A percentile compares a stretch with the other conserved stretches of the same genome.
These are phyloP conservation scores for Gyromitra esculenta DNA, from an alignment of 2,329 filamentous ascomycete species.

Conservation along the genomic window DNA sequence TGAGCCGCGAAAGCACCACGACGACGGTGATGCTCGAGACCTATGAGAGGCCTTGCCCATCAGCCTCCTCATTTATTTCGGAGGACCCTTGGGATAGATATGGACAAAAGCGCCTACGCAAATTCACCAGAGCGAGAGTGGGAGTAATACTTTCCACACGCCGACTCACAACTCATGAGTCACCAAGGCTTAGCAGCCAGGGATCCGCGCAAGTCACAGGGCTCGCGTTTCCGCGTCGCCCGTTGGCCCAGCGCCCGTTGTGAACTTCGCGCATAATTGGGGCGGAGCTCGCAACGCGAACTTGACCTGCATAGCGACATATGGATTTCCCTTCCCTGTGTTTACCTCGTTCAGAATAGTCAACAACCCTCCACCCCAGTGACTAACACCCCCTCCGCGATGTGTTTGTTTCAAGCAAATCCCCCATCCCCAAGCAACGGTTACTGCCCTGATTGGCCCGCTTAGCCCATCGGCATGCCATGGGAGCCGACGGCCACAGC, in stretches of 20 bases:
- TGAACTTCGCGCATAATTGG: conserved; percentile 41
- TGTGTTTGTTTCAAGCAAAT: conserved; percentile 9
- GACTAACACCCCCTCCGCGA: conserved; percentile 40
- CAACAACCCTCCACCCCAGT: conserved; percentile 11
- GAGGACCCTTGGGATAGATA: conserved; percentile 43
- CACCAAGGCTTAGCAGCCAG: conserved; percentile 37
- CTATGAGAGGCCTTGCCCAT: conserved; percentile 37
- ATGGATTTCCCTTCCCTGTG: conserved; percentile 11
- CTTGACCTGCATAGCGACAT: conserved; percentile 37
- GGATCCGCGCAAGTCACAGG: conserved; percentile 43
- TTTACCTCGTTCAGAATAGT: conserved; percentile 45
- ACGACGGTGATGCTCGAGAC: conserved; percentile 1
- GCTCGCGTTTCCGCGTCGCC: conserved; percentile 28
- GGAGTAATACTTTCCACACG: conserved; percentile 18
- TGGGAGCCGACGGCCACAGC: conserved; percentile 19
- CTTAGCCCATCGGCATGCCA: conserved; percentile 30
- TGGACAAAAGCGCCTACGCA: conserved; percentile 27
- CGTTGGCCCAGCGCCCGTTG: conserved; percentile 26
- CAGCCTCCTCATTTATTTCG: conserved; percentile 47
- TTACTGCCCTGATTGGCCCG: conserved; percentile 36
- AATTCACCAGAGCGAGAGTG: not conserved
- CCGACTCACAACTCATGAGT: conserved; percentile 42
- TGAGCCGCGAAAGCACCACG: not conserved
- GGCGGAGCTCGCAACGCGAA: conserved; percentile 43
- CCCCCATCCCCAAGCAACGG: conserved; percentile 38